A percentile compares a stretch with the other conserved stretches of the same genome.
Evolutionary conservation across 352 stramenopile genomes (phyloP).

Genomic region (Phytopythium delawarense): DNA sequence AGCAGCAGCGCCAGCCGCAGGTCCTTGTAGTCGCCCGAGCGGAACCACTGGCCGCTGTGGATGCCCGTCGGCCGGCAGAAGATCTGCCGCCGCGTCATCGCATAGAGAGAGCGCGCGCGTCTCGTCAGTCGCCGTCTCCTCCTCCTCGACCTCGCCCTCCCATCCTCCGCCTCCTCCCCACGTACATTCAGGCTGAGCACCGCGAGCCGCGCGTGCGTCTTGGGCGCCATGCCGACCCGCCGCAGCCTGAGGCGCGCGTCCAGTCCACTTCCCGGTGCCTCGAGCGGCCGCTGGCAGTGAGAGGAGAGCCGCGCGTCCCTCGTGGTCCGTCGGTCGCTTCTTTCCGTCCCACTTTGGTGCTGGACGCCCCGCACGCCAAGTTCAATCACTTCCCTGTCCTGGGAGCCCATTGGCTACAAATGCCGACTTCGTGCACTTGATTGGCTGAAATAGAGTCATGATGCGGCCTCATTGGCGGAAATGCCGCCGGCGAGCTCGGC

Average conservation of each 20-base stretch:
- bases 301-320: not conserved
- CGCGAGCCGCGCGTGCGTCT: slow-evolving; percentile 41
- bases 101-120: not conserved
- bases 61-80: slow-evolving; percentile 75
- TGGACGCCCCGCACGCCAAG: not conserved
- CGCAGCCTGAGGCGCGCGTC: not conserved
- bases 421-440: not conserved
- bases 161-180: not conserved
- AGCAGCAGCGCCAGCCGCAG: slow-evolving; percentile 59
- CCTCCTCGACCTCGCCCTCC: not conserved
- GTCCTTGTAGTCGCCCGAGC: slow-evolving; percentile 68
- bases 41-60: slow-evolving; percentile 70
- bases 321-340: not conserved
- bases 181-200: slow-evolving; percentile 72
- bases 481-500: not conserved
- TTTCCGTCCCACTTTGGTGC: not conserved
- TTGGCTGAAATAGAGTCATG: not conserved
- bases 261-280: not conserved
- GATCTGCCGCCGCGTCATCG: slow-evolving; percentile 29
- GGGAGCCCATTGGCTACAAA: not conserved
- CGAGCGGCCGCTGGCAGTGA: not conserved
- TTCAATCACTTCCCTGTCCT: not conserved
- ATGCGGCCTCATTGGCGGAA: slow-evolving; percentile 3
- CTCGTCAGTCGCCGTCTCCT: not conserved
- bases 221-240: not conserved